phyloP scores from a whole-genome alignment of 2,329 filamentous ascomycete genomes.

The Fusarium lateritium region DNA sequence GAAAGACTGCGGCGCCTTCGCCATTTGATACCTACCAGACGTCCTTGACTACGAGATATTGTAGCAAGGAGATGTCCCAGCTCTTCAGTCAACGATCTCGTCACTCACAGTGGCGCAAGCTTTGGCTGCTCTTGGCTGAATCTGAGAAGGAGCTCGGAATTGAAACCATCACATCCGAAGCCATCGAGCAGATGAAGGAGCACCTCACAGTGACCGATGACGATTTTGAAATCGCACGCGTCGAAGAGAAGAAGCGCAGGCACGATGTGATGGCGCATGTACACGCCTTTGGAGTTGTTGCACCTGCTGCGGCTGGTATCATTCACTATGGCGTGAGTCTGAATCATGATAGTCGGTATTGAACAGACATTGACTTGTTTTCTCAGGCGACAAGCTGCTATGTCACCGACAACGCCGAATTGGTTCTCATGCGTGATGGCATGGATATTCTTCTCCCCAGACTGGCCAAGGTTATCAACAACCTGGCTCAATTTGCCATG shows the following conservation, averaged over 20 bases:
- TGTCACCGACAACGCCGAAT: slow-evolving; percentile 38
- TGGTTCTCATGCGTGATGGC: slow-evolving; percentile 36
- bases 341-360: background rate
- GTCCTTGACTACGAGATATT: slow-evolving; percentile 21
- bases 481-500: slow-evolving; percentile 30
- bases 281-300: slow-evolving; percentile 30
- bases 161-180: slow-evolving; percentile 9
- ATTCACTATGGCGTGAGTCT: slow-evolving; percentile 30
- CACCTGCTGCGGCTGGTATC: slow-evolving; percentile 33
- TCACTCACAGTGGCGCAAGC: slow-evolving; percentile 21
- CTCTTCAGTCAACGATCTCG: slow-evolving; percentile 23
- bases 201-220: slow-evolving; percentile 12
- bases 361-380: background rate
- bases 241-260: slow-evolving; percentile 18
- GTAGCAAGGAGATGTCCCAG: slow-evolving; percentile 25
- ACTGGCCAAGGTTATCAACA: slow-evolving; percentile 36
- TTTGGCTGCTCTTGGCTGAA: slow-evolving; percentile 24
- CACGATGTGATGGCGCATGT: slow-evolving; percentile 32
- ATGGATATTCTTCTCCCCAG: slow-evolving; percentile 31
- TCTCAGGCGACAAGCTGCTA: slow-evolving; percentile 20
- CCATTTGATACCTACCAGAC: slow-evolving; percentile 33
- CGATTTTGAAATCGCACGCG: slow-evolving; percentile 12
- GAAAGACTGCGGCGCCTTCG: background rate
- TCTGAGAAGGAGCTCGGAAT: slow-evolving; percentile 23
- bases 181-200: slow-evolving; percentile 17